Evolutionary conservation across 108 stramenopile species (phyloP).

Genomic region (Conticribra guillardii): DNA sequence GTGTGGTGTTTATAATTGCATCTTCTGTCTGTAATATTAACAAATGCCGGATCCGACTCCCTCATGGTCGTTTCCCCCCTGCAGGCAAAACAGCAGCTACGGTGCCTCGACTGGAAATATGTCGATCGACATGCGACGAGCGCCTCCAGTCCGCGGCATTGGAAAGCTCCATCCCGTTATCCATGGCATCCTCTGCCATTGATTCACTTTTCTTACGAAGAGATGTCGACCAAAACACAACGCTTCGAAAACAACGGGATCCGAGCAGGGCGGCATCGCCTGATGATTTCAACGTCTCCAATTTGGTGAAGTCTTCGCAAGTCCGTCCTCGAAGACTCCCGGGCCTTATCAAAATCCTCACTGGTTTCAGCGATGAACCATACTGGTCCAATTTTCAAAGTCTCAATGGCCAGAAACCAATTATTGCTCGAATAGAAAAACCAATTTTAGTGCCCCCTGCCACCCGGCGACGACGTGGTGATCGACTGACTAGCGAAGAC

Average conservation of each 20-base stretch:
- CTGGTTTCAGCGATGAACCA: conserved; percentile 43
- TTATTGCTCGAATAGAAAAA: conserved; percentile 33
- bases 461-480: too few relatives aligned
- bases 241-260: too few relatives aligned
- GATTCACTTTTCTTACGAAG: conserved; percentile 5
- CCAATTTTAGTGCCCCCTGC: conserved; percentile 12
- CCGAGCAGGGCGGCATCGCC: too few relatives aligned
- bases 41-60: background rate
- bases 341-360: conserved; percentile 49
- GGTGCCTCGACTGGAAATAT: conserved; percentile 3
- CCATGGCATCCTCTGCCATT: conserved; percentile 6
- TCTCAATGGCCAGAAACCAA: conserved; percentile 6
- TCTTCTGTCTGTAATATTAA: background rate
- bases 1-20: too few relatives aligned
- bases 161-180: conserved; percentile 14
- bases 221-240: background rate
- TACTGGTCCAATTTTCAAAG: conserved; percentile 6
- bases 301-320: too few relatives aligned
- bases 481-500: too few relatives aligned
- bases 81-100: conserved; percentile 1
- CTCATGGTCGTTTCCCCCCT: too few relatives aligned
- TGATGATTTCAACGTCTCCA: too few relatives aligned
- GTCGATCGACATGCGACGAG: conserved; percentile 20
- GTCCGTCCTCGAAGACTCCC: conserved; percentile 49
- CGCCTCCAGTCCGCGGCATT: conserved; percentile 29